Conservation (phyloP, 495 filamentous ascomycete genomes). For the Daldinia decipiens region DNA sequence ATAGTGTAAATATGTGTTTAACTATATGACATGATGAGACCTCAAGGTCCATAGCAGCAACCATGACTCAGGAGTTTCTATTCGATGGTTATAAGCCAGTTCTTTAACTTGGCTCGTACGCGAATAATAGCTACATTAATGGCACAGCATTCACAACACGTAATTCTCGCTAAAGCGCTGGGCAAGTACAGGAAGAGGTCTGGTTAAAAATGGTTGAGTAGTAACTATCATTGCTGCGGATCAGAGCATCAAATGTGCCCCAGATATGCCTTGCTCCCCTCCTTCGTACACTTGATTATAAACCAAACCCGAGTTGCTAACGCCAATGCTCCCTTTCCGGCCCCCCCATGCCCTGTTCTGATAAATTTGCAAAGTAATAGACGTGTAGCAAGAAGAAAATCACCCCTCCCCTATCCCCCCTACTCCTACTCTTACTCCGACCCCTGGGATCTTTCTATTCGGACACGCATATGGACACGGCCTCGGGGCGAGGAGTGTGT, state of each 20-base stretch:
- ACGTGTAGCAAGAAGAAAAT: background rate
- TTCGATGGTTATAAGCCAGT: background rate
- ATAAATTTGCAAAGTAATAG: background rate
- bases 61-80: background rate
- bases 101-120: background rate
- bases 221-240: conserved; percentile 22
- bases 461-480: background rate
- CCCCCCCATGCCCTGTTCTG: conserved; percentile 1
- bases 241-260: conserved; percentile 1
- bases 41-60: background rate
- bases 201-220: background rate
- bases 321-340: conserved; percentile 34
- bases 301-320: conserved; percentile 25
- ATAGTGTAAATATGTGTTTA: background rate
- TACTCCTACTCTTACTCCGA: background rate
- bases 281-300: conserved; percentile 1
- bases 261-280: background rate
- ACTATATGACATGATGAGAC: background rate
- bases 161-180: background rate
- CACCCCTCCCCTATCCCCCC: background rate
- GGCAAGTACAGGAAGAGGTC: background rate
- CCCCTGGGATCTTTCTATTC: background rate
- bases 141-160: background rate
- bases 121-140: background rate
- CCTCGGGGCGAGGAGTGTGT: background rate